Evolutionary conservation across 805 yeast genomes (phyloP), one percentile per base, ranked within the genome.

Genomic region (Metschnikowia lunata): DNA sequence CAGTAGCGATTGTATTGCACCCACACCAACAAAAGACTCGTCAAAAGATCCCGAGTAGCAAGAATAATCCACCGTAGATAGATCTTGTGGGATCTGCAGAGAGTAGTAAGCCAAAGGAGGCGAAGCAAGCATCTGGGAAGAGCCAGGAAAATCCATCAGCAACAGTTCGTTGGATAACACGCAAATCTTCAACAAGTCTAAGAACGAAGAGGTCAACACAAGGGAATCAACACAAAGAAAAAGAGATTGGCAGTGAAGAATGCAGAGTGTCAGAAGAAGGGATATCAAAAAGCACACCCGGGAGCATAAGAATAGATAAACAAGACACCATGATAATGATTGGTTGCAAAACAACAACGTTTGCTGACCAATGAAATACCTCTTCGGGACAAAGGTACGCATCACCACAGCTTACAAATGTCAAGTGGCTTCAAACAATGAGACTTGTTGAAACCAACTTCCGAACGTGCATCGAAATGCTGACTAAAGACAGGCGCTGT

Each of bases 271-370:
- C 23, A 18, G 23, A 18, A 18, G 23, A 18, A 18, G 23, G 23
- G 23, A 18, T 3, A 18, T 18, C 23, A 18, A 18, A 18, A 18
- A 18, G 23, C 23, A 29, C 11, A 11, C n/a, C 31, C 31, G 31
- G 31, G n/a, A 29, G 36, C 36, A 31, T 30, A 36, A 41, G 40
- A 41, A 41, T 40, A 31, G 28, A 41, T 31, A 30, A 18, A 26
- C 34, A 14, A 7, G 28, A 15, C 30, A 13, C 31, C 18, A 12
- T 29, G 29, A 8, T 30, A n/a, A 26, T 12, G 39, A 27, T 36
- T 36, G 39, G 40, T 31, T 41, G 44, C 44, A 41, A 41, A 34
- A 29, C 34, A 34, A 11, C 31, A 23, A 31, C n/a, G 23, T 13
- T 7, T 15, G 6, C 12, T n/a, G 34, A 31, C 34, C 34, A 31